Evolutionary conservation across 257 asterid genomes (phyloP).

Genomic region (Solanum peruvianum): DNA sequence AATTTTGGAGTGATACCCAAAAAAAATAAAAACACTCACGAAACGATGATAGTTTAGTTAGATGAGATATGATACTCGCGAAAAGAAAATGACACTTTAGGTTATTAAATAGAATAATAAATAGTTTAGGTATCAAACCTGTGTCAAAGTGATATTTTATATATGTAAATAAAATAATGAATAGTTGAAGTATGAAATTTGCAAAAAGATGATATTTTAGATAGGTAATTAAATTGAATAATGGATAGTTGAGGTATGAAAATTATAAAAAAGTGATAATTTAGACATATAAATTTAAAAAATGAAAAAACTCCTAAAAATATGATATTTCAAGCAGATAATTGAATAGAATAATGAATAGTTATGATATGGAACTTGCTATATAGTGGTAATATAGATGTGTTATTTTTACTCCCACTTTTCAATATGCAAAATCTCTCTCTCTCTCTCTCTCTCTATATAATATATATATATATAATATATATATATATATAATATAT

Average conservation of each 20-base stretch:
- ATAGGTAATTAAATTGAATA: no score
- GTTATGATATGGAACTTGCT: fast-evolving
- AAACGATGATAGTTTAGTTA: neutral
- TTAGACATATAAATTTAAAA: no score
- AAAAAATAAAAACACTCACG: neutral
- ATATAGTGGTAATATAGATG: neutral
- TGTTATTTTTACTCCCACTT: neutral
- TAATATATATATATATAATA: no score
- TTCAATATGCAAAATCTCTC: neutral
- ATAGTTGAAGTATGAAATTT: no score
- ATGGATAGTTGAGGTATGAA: no score
- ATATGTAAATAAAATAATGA: neutral
- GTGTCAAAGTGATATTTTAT: neutral
- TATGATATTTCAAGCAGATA: fast-evolving
- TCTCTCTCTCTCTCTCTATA: no score
- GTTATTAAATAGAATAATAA: neutral
- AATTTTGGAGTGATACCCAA: neutral
- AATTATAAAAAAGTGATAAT: no score
- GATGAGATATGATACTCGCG: neutral
- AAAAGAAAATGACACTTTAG: neutral
- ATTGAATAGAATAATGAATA: neutral
- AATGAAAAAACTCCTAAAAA: no score
- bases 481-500: no score
- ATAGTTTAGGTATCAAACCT: neutral
- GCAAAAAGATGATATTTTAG: no score